phyloP scores from a whole-genome alignment of 345 rosid genomes.

The Citrus trifoliata region DNA sequence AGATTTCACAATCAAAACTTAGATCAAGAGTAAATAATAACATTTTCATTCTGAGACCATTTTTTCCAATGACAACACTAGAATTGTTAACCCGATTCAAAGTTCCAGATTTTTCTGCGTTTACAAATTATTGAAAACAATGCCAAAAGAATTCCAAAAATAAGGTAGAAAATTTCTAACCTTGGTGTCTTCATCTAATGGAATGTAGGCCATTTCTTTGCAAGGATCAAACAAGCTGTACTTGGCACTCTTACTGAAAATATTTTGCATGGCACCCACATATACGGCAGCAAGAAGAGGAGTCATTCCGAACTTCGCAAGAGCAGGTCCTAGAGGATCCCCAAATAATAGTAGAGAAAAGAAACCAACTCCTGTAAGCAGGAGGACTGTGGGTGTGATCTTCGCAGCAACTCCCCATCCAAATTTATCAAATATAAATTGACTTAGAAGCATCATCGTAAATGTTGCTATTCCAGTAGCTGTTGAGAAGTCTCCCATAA shows the following conservation, averaged over 20 bases:
- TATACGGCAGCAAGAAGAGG: conserved; percentile 97
- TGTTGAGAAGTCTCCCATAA: conserved; percentile 98
- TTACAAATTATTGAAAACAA: not conserved
- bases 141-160: not conserved
- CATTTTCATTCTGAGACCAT: not conserved
- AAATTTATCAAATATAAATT: conserved; percentile 71
- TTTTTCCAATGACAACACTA: not conserved
- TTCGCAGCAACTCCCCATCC: conserved; percentile 98
- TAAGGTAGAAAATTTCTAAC: conserved; percentile 26
- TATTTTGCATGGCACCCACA: conserved; percentile 96
- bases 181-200: conserved; percentile 96
- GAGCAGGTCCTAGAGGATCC: conserved; percentile 62
- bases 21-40: not conserved
- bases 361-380: conserved; percentile 89
- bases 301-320: conserved; percentile 80
- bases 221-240: conserved; percentile 98
- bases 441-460: conserved; percentile 94
- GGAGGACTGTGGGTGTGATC: conserved; percentile 87
- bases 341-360: conserved; percentile 84
- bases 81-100: not conserved
- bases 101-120: not conserved
- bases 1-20: not conserved
- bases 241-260: conserved; percentile 99
- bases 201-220: conserved; percentile 99
- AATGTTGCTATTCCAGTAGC: conserved; percentile 89